Conservation (phyloP, 805 yeast species). For the Naumovozyma castellii region DNA sequence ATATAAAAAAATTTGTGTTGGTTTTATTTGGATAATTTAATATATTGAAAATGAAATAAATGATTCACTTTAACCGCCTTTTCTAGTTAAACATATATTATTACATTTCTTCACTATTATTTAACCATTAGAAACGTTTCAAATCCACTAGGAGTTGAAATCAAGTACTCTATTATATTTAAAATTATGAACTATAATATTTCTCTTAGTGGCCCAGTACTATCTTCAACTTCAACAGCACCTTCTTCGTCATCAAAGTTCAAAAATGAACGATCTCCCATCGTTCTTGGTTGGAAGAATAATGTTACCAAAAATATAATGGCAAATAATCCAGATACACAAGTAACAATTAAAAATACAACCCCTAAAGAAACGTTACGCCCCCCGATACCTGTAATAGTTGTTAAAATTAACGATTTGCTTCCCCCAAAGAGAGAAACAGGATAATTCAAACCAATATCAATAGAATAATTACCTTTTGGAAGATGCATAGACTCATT, state of each 20-base stretch:
- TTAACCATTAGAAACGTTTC: no score
- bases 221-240: conserved; percentile 1
- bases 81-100: no score
- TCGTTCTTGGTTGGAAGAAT: conserved; percentile 64
- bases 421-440: conserved; percentile 78
- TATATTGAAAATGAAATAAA: no score
- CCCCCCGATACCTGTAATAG: conserved; percentile 80
- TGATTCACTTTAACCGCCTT: no score
- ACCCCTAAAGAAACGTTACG: conserved; percentile 76
- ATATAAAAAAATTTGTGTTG: no score
- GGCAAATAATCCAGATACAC: conserved; percentile 59
- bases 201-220: neutral
- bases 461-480: conserved; percentile 62
- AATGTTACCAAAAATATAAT: conserved; percentile 71
- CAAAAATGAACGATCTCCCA: conserved; percentile 67
- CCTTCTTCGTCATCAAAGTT: conserved; percentile 18
- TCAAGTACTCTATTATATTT: neutral
- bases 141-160: no score
- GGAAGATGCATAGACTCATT: conserved; percentile 48
- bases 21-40: no score
- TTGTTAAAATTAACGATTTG: conserved; percentile 70
- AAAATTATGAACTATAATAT: neutral
- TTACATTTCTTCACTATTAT: no score
- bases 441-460: conserved; percentile 70
- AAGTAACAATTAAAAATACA: conserved; percentile 80